Base-by-base conservation (phyloP, 2,329 filamentous ascomycete species). In the Xylaria sp. region DNA sequence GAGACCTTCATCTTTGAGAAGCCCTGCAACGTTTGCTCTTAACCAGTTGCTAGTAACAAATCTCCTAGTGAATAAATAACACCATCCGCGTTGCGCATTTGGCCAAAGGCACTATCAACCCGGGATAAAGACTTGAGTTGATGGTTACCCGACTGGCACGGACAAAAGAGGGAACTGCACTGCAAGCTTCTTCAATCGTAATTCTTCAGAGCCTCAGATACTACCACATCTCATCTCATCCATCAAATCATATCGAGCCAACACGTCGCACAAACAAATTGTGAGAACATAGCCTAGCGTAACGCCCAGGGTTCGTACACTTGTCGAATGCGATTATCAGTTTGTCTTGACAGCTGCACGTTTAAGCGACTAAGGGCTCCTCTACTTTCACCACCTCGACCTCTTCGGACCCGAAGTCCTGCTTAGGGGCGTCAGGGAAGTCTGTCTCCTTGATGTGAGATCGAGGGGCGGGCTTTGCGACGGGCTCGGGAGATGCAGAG, bases 391-490 rank as follows among this genome's bases (percentile, higher is more conserved):
- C 69, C 43, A 58, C 54, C 9, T 37, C 29, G 25, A 37, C 2
- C 33, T 52, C 75, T 54, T 80, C 78, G n/a, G 72, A 68, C 64
- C 76, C 74, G 60, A 68, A 66, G 13, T 58, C 56, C 60, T 75
- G 66, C 69, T 74, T 75, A 58, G 77, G 77, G 29, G 74, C 79
- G 47, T 77, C 72, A 4, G 83, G 82, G 73, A 86, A 84, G 68
- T 85, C 83, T 43, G 78, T 71, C 35, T 79, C 77, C 70, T 79
- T 66, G n/a, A 76, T 62, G 52, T 54, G 46, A n/a, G 69, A 58
- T 59, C 69, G 56, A 17, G 62, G 41, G 33, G 70, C 76, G 31
- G 78, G 68, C 70, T 79, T 79, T 54, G 79, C 68, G 51, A 75
- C 72, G 65, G 74, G 70, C 69, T 80, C 77, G 55, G 80, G 76